Base-by-base conservation (phyloP, 169 alveolate species). In the Fabrea salina region DNA sequence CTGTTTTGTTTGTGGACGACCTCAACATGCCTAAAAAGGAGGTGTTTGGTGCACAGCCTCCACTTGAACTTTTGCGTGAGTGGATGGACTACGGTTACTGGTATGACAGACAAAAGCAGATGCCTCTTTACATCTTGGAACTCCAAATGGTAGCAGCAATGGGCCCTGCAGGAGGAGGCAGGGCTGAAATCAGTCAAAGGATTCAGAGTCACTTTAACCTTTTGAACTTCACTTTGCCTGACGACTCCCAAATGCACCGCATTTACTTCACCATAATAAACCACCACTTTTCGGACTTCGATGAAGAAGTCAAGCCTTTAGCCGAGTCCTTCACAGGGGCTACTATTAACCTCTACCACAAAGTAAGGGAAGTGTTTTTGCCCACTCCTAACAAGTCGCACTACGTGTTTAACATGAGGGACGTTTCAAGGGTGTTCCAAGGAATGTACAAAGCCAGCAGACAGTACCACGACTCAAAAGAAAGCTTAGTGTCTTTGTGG, bases 121-220 rank as follows among this genome's bases (percentile, higher is more conserved):
- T 93, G 54, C 70, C 86, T 84, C 87, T 95, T 88, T 88, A 75
- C n/a, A 92, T 94, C 27, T 87, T 82, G 51, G 97, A 94, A 86
- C 85, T 94, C 49, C 94, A 95, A 81, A 82, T 97, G 72, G 85
- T 95, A 19, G 95, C 97, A 1, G 99, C 99, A 37, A 96, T 96
- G 99, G 98, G 98, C 1, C 96, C 97, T 5, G 98, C 99, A 0
- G 98, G 98, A 5, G 99, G 98, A 19, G 99, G 99, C 7, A 91
- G 97, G 49, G 91, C 96, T n/a, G 93, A 84, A 67, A 90, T 96
- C 33, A 89, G 97, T n/a, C 85, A 89, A 27, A 94, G 98, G 82
- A 76, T 94, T 53, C 91, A 89, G 89, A 82, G 95, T n/a, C 91
- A 94, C 57, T 94, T 93, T 87, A 91, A 93, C 80, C 79, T 91